Percentiles rank a stretch among this genome's conserved stretches.
Evolutionary conservation across 2,329 filamentous ascomycete genomes (phyloP).

Genomic region (Xylaria sp.): DNA sequence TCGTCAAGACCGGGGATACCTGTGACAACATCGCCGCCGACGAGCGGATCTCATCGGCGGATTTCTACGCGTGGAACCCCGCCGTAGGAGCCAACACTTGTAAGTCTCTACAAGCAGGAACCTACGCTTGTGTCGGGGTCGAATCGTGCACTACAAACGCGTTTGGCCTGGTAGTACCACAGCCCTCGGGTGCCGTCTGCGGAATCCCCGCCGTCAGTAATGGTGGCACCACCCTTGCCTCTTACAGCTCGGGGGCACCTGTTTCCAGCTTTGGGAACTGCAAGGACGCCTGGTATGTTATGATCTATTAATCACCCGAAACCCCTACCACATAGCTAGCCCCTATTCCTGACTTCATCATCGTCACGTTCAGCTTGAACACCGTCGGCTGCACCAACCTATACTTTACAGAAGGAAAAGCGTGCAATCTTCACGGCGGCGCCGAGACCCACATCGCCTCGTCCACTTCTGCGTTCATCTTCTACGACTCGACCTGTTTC

Average conservation of each 20-base stretch:
- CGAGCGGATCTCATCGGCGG: not conserved
- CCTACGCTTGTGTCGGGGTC: constrained; percentile 16
- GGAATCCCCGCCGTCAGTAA: not conserved
- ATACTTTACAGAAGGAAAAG: not conserved
- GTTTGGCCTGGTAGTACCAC: constrained; percentile 15
- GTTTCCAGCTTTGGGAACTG: not conserved
- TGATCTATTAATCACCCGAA: not conserved
- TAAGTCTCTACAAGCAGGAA: not conserved
- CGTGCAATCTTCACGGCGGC: not conserved
- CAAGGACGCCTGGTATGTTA: not conserved
- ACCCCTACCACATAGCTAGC: not conserved
- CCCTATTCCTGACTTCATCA: not conserved
- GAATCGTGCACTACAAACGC: constrained; percentile 11
- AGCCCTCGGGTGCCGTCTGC: constrained; percentile 2
- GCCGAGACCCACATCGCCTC: not conserved
- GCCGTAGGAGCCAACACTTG: not conserved
- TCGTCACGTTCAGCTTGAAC: not conserved
- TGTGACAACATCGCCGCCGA: not conserved
- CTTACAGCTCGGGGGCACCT: constrained; percentile 1
- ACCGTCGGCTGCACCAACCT: not conserved
- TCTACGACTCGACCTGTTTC: constrained; percentile 1
- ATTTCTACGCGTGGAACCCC: constrained; percentile 10
- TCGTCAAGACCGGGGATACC: not conserved
- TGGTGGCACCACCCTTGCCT: not conserved
- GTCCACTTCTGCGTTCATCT: not conserved